These are phyloP conservation scores for Lantana camara DNA, from an alignment of 257 asterid species.

Conservation along the genomic window DNA sequence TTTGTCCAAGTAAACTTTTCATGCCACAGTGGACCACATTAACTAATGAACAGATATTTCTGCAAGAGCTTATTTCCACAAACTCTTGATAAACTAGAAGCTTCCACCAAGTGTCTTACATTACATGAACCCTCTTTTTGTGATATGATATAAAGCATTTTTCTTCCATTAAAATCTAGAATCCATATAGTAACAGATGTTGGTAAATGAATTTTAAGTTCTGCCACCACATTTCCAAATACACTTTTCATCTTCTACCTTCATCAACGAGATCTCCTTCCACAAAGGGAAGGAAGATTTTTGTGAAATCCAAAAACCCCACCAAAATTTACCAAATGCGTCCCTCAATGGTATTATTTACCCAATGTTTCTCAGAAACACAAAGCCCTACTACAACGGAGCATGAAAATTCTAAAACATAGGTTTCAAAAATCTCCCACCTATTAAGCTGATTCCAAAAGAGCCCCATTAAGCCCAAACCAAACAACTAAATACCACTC, in stretches of 20 bases:
- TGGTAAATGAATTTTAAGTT: not conserved
- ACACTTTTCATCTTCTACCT: too few species aligned
- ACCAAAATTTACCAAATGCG: too few species aligned
- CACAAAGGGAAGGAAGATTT: too few species aligned
- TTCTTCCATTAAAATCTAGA: not conserved
- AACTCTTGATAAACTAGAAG: not conserved
- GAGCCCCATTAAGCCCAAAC: not conserved
- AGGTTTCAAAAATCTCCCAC: not conserved
- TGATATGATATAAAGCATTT: not conserved
- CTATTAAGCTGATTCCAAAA: slow-evolving; percentile 6
- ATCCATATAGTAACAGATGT: not conserved
- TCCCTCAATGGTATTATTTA: too few species aligned
- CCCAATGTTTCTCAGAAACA: too few species aligned
- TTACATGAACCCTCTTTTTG: not conserved
- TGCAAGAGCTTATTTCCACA: not conserved
- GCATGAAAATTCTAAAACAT: not conserved
- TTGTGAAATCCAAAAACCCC: too few species aligned
- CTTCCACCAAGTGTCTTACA: not conserved
- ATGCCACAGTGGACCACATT: not conserved
- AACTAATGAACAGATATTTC: not conserved
- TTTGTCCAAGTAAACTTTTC: not conserved
- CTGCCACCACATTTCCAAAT: not conserved
- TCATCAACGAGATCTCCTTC: too few species aligned
- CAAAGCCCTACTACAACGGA: too few species aligned
- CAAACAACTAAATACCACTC: slow-evolving; percentile 20